Evolutionary conservation across 164 flowering plant genomes (phyloP).

Genomic region (Annona cherimola): DNA sequence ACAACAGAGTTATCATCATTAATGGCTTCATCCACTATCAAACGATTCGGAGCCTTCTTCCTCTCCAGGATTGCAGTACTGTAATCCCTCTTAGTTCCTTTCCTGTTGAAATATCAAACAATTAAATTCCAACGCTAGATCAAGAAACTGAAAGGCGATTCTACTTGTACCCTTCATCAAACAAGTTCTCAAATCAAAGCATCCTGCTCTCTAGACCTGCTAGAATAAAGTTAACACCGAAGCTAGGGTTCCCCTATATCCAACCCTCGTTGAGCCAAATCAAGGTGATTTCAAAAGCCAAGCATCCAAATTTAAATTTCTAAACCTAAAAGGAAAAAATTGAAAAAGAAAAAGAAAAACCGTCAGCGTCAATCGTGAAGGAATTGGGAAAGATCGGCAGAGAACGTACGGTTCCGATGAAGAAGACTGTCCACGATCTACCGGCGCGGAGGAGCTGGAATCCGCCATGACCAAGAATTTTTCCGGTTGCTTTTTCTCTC

Average conservation of each 20-base stretch:
- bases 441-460: constrained; percentile 13
- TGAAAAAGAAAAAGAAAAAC: not conserved
- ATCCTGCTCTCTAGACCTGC: no score
- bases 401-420: constrained; percentile 26
- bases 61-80: constrained; percentile 39
- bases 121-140: not conserved
- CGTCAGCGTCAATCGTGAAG: no score
- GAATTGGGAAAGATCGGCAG: not conserved
- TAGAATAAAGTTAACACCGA: no score
- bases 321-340: not conserved
- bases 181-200: not conserved
- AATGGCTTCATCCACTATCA: constrained; percentile 35
- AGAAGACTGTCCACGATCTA: constrained; percentile 19
- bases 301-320: not conserved
- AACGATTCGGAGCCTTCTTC: constrained; percentile 33
- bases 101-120: constrained; percentile 15
- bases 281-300: no score
- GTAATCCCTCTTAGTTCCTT: constrained; percentile 36
- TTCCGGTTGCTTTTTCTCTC: no score
- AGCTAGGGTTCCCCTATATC: no score
- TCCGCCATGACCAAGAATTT: no score
- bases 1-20: constrained; percentile 40
- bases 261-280: no score
- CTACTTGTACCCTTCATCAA: not conserved
- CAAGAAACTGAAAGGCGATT: constrained; percentile 8